Percentiles rank a stretch among this genome's conserved stretches.
Evolutionary conservation across 2,329 filamentous ascomycete genomes (phyloP).

Genomic region (Botrytis tulipae): DNA sequence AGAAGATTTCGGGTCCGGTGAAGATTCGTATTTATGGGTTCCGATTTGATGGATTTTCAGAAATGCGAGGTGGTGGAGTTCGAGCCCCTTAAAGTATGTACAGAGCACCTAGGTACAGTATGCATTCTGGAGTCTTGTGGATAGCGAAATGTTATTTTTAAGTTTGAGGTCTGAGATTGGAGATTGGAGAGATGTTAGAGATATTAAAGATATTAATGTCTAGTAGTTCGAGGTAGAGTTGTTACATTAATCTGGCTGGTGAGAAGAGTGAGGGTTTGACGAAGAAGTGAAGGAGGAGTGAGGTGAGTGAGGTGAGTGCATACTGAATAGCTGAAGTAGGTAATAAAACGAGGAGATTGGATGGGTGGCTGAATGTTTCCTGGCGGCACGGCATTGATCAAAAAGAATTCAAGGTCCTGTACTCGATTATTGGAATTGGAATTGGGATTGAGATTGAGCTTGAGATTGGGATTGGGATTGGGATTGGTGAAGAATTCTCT

Average conservation of each 20-base stretch:
- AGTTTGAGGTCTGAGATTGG: not conserved
- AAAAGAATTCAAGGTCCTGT: not conserved
- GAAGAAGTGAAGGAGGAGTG: not conserved
- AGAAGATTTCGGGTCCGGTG: conserved; percentile 1
- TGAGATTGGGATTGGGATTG: no score
- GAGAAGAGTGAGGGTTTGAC: not conserved
- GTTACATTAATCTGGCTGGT: not conserved
- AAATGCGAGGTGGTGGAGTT: conserved; percentile 2
- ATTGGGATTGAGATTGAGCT: no score
- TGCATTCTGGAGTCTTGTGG: not conserved
- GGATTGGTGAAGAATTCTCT: not conserved
- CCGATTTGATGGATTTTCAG: not conserved
- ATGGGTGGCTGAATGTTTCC: not conserved
- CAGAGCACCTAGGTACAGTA: not conserved
- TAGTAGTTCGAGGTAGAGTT: not conserved
- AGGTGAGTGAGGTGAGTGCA: not conserved
- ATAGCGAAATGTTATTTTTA: conserved; percentile 1
- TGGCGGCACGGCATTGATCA: conserved; percentile 2
- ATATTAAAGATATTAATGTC: not conserved
- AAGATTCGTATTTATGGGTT: conserved; percentile 3
- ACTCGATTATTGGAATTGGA: not conserved
- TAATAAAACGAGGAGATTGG: not conserved
- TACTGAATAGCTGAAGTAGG: not conserved
- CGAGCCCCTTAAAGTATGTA: conserved; percentile 5
- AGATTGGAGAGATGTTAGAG: no score